Base-by-base conservation (phyloP, 768 basidiomycete species). In the Phylloporus scabripes region DNA sequence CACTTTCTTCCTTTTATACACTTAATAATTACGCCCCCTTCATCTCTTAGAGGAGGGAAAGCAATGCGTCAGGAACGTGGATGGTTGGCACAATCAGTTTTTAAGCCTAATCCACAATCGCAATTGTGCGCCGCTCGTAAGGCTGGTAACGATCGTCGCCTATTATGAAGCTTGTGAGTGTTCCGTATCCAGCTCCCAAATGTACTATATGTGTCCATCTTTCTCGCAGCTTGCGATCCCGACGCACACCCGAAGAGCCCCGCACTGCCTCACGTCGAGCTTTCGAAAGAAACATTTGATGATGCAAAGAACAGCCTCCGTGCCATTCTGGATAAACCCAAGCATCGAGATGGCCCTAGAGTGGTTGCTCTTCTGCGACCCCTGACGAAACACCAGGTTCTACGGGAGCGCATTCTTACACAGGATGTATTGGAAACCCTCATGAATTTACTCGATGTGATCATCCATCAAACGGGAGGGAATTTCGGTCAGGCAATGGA, bases 291-390 rank as follows among this genome's bases (percentile, higher is more conserved):
- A 5, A 20, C 45, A 7, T 50, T 57, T 15, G 34, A 60, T 12
- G 46, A 52, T 7, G 62, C 60, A n/a, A 55, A 43, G 55, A 15
- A 38, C 18, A 53, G 52, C 34, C 33, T 62, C 10, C 32, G 29
- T 7, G 11, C 7, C 5, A 56, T 62, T 24, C 18, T 64, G 6
- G 24, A n/a, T 6, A 10, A 4, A 10, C 59, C 43, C 29, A 51
- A 46, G 10, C 61, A 62, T 31, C 51, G 52, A 12, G 54, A 64
- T 26, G 48, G 50, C 23, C 47, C 52, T 7, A 53, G 59, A 46
- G 62, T 57, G 4, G 32, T 62, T 7, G 52, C 61, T 23, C 59
- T 62, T n/a, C 28, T 62, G 23, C 45, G 53, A 39, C 56, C 56
- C n/a, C 33, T 62, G 31, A 52, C 61, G 17, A 56, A 42, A 29